phyloP scores from a whole-genome alignment of 192 early-diverging fungal genomes.

The Coemansia sp. region DNA sequence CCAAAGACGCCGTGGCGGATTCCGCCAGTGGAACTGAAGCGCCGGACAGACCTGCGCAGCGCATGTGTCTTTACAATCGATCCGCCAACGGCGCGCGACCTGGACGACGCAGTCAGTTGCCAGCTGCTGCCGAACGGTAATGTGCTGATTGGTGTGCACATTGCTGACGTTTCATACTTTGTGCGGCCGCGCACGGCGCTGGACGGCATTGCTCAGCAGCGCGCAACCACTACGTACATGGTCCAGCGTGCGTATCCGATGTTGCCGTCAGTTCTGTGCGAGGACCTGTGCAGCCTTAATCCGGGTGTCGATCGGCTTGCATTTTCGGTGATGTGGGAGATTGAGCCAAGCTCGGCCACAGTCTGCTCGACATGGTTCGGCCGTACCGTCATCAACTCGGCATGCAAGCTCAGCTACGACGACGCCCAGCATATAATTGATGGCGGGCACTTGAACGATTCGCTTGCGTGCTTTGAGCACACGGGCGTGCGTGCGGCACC shows the following conservation, averaged over 20 bases:
- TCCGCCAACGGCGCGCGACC: constrained; percentile 56
- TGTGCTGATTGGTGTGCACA: constrained; percentile 67
- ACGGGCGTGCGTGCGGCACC: constrained; percentile 7
- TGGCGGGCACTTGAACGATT: constrained; percentile 13
- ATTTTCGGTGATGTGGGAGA: constrained; percentile 70
- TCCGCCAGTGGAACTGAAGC: constrained; percentile 63
- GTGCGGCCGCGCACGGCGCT: constrained; percentile 75
- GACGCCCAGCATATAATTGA: constrained; percentile 85
- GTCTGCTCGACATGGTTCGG: constrained; percentile 80
- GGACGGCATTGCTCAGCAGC: constrained; percentile 79
- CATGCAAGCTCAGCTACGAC: constrained; percentile 91
- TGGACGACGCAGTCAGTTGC: constrained; percentile 54
- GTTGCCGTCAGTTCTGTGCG: constrained; percentile 85
- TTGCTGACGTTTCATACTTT: constrained; percentile 97
- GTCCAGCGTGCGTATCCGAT: constrained; percentile 91
- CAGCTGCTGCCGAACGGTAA: constrained; percentile 38
- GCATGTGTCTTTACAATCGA: constrained; percentile 87
- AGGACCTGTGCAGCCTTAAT: constrained; percentile 79
- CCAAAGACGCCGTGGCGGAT: constrained; percentile 76
- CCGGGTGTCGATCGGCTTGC: constrained; percentile 88
- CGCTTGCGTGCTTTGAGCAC: constrained; percentile 13
- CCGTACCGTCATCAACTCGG: constrained; percentile 86
- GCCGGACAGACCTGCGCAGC: constrained; percentile 72
- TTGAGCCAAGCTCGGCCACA: constrained; percentile 58
- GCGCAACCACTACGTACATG: constrained; percentile 94